Evolutionary conservation across 495 filamentous ascomycete genomes (phyloP).

Genomic region (Chaetomium fimeti): DNA sequence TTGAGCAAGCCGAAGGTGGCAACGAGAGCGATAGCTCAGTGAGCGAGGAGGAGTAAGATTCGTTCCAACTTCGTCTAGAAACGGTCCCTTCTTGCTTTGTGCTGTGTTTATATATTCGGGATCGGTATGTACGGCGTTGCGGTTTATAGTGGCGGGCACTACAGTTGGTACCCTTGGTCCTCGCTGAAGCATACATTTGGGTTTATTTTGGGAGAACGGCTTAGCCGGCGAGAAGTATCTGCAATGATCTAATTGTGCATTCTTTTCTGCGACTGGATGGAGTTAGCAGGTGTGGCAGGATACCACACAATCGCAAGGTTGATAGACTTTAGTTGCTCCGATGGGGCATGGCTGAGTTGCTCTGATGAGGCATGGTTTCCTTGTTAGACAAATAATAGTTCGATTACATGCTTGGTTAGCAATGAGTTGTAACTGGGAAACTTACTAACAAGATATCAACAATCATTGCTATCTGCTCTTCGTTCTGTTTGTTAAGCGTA

Average conservation of each 20-base stretch:
- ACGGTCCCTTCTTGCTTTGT: not conserved
- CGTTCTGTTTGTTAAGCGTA: no score
- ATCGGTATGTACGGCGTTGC: not conserved
- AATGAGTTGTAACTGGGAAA: not conserved
- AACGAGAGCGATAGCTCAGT: slow-evolving; percentile 33
- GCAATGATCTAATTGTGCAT: not conserved
- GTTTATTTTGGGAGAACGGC: not conserved
- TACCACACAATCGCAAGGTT: not conserved
- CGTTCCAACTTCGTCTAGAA: not conserved
- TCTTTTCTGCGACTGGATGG: not conserved
- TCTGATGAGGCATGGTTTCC: not conserved
- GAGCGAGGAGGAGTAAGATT: slow-evolving; percentile 36
- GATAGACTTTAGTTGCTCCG: not conserved
- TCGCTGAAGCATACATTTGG: not conserved
- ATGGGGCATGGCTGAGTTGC: no score
- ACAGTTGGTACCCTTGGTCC: not conserved
- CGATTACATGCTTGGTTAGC: not conserved
- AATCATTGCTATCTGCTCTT: no score
- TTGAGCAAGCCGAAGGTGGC: slow-evolving; percentile 30
- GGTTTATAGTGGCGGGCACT: not conserved
- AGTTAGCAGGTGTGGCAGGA: not conserved
- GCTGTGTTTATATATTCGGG: not conserved
- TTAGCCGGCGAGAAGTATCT: not conserved
- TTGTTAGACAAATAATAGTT: no score
- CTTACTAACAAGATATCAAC: no score